Percentiles rank a stretch among this genome's conserved stretches.
Conservation (phyloP, 768 basidiomycete species). For the Hortiboletus campestris region DNA sequence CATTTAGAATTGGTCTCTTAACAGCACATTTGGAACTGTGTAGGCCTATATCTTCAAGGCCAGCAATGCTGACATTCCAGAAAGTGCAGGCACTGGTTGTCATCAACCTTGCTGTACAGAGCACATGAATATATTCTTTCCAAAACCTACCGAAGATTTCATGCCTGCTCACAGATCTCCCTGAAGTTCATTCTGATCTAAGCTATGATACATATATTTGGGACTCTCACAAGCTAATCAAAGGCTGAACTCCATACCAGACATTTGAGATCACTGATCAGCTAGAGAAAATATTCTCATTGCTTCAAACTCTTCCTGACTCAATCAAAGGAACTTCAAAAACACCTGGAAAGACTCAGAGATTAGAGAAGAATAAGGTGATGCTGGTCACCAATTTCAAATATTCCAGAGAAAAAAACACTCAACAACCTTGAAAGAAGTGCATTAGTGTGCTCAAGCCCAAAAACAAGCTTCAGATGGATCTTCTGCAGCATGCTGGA, state of each 20-base stretch:
- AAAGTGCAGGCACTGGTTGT: not conserved
- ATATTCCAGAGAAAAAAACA: not conserved
- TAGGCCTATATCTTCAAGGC: not conserved
- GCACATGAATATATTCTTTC: not conserved
- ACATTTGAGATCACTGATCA: not conserved
- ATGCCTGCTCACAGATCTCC: too few relatives aligned
- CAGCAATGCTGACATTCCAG: not conserved
- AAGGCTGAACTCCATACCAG: too few relatives aligned
- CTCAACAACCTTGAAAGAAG: not conserved
- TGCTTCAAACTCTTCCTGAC: not conserved
- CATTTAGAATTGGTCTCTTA: too few relatives aligned
- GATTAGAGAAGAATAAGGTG: not conserved
- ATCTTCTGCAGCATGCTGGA: too few relatives aligned
- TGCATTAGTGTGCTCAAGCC: not conserved
- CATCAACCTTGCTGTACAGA: not conserved
- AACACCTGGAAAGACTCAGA: not conserved
- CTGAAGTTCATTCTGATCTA: too few relatives aligned
- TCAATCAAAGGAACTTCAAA: not conserved
- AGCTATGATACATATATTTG: too few relatives aligned
- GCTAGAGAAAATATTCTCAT: not conserved
- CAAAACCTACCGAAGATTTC: not conserved
- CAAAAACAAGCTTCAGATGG: not conserved
- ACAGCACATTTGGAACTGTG: too few relatives aligned
- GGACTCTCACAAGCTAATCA: too few relatives aligned
- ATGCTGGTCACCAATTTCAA: not conserved